Conservation (phyloP, 2,329 filamentous ascomycete species). For the Didymella pomorum region DNA sequence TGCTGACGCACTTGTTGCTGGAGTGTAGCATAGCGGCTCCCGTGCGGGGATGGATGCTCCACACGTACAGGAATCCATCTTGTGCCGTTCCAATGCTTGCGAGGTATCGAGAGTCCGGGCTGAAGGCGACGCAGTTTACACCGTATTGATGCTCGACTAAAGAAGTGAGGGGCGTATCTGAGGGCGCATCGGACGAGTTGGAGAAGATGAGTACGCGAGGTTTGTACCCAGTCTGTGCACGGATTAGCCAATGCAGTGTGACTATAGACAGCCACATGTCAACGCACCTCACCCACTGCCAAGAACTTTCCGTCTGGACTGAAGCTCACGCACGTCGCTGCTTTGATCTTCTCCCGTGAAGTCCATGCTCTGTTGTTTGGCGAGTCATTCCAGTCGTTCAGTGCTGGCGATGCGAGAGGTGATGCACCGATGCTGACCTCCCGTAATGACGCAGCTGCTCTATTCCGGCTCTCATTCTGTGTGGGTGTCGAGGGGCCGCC, state of each 20-base stretch:
- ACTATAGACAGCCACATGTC: not conserved
- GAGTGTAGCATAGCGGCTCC: constrained; percentile 80
- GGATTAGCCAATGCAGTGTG: constrained; percentile 37
- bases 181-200: constrained; percentile 75
- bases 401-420: constrained; percentile 56
- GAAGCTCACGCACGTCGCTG: constrained; percentile 87
- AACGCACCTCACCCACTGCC: constrained; percentile 81
- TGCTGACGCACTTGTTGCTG: constrained; percentile 92
- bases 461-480: constrained; percentile 62
- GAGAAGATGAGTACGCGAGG: constrained; percentile 91
- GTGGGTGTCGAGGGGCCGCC: constrained; percentile 63
- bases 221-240: constrained; percentile 78
- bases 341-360: constrained; percentile 90
- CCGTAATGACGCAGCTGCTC: constrained; percentile 63
- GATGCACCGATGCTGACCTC: constrained; percentile 56
- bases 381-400: constrained; percentile 65
- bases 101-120: constrained; percentile 82
- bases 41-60: constrained; percentile 83
- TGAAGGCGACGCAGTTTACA: constrained; percentile 88
- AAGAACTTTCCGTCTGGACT: constrained; percentile 87
- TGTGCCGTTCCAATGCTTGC: constrained; percentile 89
- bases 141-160: constrained; percentile 91
- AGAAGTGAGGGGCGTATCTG: constrained; percentile 82
- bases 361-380: constrained; percentile 77
- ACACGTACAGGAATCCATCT: constrained; percentile 93